Base-by-base conservation (phyloP, 176 grass and related monocot species). In the Carex parvula region DNA sequence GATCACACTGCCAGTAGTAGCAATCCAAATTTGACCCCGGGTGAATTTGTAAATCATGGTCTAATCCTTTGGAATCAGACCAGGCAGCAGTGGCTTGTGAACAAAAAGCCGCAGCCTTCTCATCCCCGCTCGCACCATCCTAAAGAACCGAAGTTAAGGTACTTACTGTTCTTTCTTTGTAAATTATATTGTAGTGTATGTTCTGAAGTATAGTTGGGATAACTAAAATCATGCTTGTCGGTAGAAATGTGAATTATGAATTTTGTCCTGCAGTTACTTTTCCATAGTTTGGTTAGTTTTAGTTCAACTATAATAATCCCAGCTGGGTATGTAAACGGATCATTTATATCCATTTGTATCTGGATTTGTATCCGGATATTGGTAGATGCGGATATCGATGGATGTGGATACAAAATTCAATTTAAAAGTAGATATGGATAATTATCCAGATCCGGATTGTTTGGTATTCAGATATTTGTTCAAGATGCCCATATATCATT, bases 61-160 rank as follows among this genome's bases (percentile, higher is more conserved):
- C 87, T 94, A 84, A n/a, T 89, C 22, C 87, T 91, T 18, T 98
- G 95, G 95, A 98, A 93, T 86, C 92, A 98, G 80, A 89, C 86
- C 42, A 91, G 95, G 86, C 87, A 91, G 67, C 89, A 94, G 75
- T 98, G 95, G 95, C 70, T 90, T 87, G 92, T 86, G 79, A 94
- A 86, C 68, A 91, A 85, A 87, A 92, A 70, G 52, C 74, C 20
- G 0, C 44, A 75, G 57, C 62, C 81, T 65, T 24, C 4, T 68
- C 55, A 84, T 63, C 30, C 88, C 67, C 84, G 21, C 60, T 35
- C 82, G 33, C 87, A 91, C 80, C 89, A 86, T 50, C 17, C 85
- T 42, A 86, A 53, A 91, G 92, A 94, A 85, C 91, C 91, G 63
- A 94, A 91, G 79, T 85, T 91, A 89, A 89, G 95, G 95, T 94